Evolutionary conservation across 805 yeast genomes (phyloP), one percentile per base, ranked within the genome.

Genomic region (Candida nanaspora): DNA sequence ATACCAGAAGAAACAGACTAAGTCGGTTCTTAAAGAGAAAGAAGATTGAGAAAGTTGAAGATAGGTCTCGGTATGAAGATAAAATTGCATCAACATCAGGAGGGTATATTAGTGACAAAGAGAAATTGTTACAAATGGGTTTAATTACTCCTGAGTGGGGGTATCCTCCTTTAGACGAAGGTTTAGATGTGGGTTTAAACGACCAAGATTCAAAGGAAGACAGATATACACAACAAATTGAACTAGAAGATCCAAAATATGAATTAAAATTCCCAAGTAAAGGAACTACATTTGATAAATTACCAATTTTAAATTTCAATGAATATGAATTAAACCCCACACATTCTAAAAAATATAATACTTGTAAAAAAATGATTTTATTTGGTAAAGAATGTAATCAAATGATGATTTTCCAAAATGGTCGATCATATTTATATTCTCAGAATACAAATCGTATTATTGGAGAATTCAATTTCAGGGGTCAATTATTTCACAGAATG

Each of bases 311-410:
- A 4, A 41, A 39, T 13, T 44, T 44, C 34, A 41, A 41, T 33
- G 47, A 44, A 27, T 44, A 31, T 29, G 19, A 23, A 28, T 31
- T 44, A 22, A 41, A 38, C 16, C 45, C 46, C 15, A 22, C 21
- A 3, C 27, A 10, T n/a, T 40, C 40, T 2, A 15, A 25, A 19
- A 37, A 28, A 22, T 41, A 38, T 30, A 29, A 36, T n/a, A n/a
- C 16, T 10, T 22, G 10, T 14, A 33, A 11, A 25, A 25, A 18
- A 26, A n/a, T n/a, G n/a, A n/a, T n/a, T n/a, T n/a, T n/a, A n/a
- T n/a, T n/a, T n/a, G n/a, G n/a, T n/a, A n/a, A n/a, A n/a, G n/a
- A n/a, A n/a, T n/a, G n/a, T n/a, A n/a, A 21, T 14, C 37, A 19
- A 19, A 13, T 37, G 15, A 41, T 43, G 42, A 37, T 37, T 8